Conservation (phyloP, 495 filamentous ascomycete genomes). For the Penicillium verhagenii region DNA sequence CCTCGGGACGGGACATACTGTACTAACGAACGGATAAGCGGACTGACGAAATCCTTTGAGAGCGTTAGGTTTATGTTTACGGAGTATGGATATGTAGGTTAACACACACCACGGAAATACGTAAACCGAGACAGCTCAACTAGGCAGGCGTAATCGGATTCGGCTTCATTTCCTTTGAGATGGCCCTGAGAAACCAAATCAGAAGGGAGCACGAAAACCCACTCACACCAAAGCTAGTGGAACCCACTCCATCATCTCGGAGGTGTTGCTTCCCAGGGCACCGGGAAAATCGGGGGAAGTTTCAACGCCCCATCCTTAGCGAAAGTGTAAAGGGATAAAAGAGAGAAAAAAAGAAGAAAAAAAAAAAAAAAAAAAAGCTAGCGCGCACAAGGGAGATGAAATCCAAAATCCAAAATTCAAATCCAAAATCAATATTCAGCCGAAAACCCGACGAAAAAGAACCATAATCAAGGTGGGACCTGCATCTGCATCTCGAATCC, state of each 20-base stretch:
- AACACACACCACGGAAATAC: no score
- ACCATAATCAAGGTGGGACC: neutral
- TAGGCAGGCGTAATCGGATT: constrained; percentile 13
- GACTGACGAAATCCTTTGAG: neutral
- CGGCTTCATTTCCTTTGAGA: neutral
- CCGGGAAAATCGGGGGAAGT: constrained; percentile 15
- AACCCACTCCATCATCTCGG: constrained; percentile 7
- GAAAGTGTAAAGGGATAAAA: constrained; percentile 20
- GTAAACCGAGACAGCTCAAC: neutral
- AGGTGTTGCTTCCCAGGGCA: constrained; percentile 12
- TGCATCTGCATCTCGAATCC: neutral
- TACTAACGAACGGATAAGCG: neutral
- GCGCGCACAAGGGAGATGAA: neutral
- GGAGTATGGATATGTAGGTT: no score
- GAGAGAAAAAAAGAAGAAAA: neutral
- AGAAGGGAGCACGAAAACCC: constrained; percentile 1
- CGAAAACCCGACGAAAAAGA: no score
- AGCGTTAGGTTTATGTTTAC: neutral
- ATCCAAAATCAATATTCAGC: no score
- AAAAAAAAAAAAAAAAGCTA: neutral
- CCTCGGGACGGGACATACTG: constrained; percentile 12
- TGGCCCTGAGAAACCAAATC: neutral
- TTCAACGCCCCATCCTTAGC: constrained; percentile 24
- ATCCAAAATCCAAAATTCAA: neutral
- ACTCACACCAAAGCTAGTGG: constrained; percentile 7